phyloP scores from a whole-genome alignment of 2,329 filamentous ascomycete species.

The Grosmannia huntii region DNA sequence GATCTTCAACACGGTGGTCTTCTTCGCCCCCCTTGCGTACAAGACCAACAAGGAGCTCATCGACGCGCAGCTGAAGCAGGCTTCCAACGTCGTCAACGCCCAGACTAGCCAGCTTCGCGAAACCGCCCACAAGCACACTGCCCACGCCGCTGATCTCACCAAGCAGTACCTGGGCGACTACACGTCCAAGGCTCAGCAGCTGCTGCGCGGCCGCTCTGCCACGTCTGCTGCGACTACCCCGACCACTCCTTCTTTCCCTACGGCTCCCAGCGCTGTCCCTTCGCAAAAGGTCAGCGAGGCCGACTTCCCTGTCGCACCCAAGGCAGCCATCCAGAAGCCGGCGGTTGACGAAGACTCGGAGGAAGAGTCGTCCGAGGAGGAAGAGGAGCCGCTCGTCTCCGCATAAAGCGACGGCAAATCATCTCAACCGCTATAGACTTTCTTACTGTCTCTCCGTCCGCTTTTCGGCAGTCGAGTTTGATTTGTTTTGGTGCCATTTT shows the following conservation, averaged over 20 bases:
- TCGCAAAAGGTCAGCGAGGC: conserved; percentile 22
- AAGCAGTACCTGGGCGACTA: conserved; percentile 59
- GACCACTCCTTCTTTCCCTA: background rate
- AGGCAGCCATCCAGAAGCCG: conserved; percentile 36
- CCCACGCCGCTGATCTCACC: conserved; percentile 47
- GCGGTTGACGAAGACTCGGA: conserved; percentile 15
- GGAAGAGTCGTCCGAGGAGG: conserved; percentile 8
- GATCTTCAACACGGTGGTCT: conserved; percentile 44
- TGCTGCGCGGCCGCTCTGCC: conserved; percentile 35
- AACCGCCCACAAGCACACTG: conserved; percentile 51
- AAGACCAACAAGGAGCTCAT: conserved; percentile 57
- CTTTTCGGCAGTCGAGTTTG: background rate
- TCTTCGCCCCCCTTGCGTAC: conserved; percentile 52
- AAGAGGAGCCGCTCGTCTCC: conserved; percentile 13
- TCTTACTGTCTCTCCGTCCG: background rate
- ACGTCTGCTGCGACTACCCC: background rate
- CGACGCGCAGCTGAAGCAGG: conserved; percentile 47
- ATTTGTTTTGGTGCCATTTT: background rate
- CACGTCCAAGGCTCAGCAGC: conserved; percentile 52
- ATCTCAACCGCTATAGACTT: background rate
- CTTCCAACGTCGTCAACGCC: conserved; percentile 42
- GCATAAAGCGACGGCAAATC: conserved; percentile 3
- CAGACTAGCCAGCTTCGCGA: conserved; percentile 51
- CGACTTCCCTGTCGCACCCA: conserved; percentile 35
- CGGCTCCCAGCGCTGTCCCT: conserved; percentile 2